Evolutionary conservation across 305 asterid genomes (phyloP).

Genomic region (Solanum chacoense): DNA sequence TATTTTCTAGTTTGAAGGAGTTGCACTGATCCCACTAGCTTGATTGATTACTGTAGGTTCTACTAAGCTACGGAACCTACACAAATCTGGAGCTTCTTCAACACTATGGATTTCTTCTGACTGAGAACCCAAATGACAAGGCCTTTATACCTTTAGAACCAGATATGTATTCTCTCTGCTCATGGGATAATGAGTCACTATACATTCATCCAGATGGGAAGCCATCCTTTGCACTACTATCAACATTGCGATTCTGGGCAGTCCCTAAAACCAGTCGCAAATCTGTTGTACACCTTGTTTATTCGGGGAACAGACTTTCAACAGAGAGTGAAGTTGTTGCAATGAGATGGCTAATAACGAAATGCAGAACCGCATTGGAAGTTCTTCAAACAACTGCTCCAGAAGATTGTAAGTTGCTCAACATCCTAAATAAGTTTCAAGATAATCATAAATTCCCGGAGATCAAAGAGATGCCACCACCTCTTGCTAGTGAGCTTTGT

Average conservation of each 20-base stretch:
- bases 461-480: slow-evolving; percentile 11
- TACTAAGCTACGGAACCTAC: slow-evolving; percentile 79
- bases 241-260: slow-evolving; percentile 68
- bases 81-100: slow-evolving; percentile 89
- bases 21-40: background rate
- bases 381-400: slow-evolving; percentile 33
- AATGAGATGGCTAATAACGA: slow-evolving; percentile 34
- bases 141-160: slow-evolving; percentile 61
- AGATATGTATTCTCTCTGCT: slow-evolving; percentile 49
- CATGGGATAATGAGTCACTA: slow-evolving; percentile 57
- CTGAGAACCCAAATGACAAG: slow-evolving; percentile 62
- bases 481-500: slow-evolving; percentile 25
- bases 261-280: slow-evolving; percentile 47
- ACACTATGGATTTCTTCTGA: slow-evolving; percentile 75
- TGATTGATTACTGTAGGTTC: slow-evolving; percentile 38
- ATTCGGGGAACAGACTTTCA: slow-evolving; percentile 50
- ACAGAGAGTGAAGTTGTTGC: slow-evolving; percentile 43
- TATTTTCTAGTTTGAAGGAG: background rate
- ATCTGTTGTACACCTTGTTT: slow-evolving; percentile 41
- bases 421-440: slow-evolving; percentile 22
- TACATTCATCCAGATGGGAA: slow-evolving; percentile 61
- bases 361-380: slow-evolving; percentile 26
- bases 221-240: slow-evolving; percentile 61
- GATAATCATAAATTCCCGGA: slow-evolving; percentile 8
- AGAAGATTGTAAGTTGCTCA: slow-evolving; percentile 42